Percentiles rank a stretch among this genome's conserved stretches.
These are phyloP conservation scores for Sanghuangporus baumii DNA, from an alignment of 1,284 basidiomycete species.

Conservation along the genomic window DNA sequence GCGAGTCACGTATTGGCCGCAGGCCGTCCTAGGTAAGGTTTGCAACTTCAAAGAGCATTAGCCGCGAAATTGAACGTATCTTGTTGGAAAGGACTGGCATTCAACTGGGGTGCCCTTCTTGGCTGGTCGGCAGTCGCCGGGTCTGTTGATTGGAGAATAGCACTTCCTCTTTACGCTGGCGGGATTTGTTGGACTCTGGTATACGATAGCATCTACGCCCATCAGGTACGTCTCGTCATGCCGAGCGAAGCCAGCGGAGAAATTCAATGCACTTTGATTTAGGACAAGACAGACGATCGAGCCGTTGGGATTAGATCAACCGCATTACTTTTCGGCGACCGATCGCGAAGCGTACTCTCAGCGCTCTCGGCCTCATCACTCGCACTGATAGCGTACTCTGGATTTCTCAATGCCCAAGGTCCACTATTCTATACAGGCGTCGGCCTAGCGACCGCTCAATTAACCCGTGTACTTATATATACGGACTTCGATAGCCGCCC, in stretches of 20 bases:
- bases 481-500: conserved; percentile 74
- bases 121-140: conserved; percentile 96
- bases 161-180: conserved; percentile 86
- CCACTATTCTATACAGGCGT: conserved; percentile 79
- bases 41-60: background rate
- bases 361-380: conserved; percentile 74
- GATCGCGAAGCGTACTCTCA: conserved; percentile 73
- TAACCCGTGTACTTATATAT: conserved; percentile 73
- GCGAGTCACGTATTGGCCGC: conserved; percentile 94
- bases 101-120: conserved; percentile 96
- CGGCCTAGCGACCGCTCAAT: conserved; percentile 69
- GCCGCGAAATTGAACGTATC: background rate
- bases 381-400: conserved; percentile 73
- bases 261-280: conserved; percentile 1
- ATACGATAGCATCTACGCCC: conserved; percentile 98
- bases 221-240: conserved; percentile 60
- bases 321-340: conserved; percentile 82
- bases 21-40: conserved; percentile 81
- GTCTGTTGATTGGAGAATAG: conserved; percentile 75
- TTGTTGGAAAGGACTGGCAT: conserved; percentile 67
- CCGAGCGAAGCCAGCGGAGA: background rate
- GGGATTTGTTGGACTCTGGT: conserved; percentile 92
- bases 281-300: conserved; percentile 94
- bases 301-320: conserved; percentile 90
- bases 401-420: conserved; percentile 72